These are phyloP conservation scores for Leccinum arenicola DNA, from an alignment of 768 basidiomycete species.

Conservation along the genomic window DNA sequence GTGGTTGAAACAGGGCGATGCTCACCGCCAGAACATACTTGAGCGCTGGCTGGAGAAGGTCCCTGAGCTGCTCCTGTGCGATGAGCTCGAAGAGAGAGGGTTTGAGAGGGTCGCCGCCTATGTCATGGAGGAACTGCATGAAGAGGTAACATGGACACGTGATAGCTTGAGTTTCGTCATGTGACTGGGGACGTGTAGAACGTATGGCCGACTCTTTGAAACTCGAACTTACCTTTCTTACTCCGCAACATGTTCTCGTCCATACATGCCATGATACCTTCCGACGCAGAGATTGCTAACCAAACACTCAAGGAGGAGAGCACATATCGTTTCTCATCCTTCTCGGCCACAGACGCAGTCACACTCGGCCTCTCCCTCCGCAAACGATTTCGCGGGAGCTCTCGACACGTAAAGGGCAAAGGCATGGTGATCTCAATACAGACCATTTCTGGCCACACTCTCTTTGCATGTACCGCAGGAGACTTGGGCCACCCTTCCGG, in stretches of 20 bases:
- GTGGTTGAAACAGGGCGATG: conserved; percentile 3
- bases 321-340: conserved; percentile 66
- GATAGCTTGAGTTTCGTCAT: conserved; percentile 27
- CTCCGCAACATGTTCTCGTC: conserved; percentile 55
- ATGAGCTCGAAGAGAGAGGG: conserved; percentile 89
- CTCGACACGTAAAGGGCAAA: conserved; percentile 71
- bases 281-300: conserved; percentile 70
- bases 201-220: background rate
- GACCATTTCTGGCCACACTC: conserved; percentile 70
- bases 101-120: conserved; percentile 68
- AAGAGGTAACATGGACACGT: conserved; percentile 15
- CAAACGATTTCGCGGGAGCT: conserved; percentile 76
- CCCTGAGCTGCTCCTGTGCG: conserved; percentile 89
- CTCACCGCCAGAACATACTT: conserved; percentile 91
- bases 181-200: conserved; percentile 12
- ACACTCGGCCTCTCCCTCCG: conserved; percentile 77
- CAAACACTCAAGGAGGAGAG: conserved; percentile 71
- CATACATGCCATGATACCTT: conserved; percentile 59
- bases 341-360: conserved; percentile 75
- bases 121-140: conserved; percentile 84
- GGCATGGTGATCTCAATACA: conserved; percentile 81
- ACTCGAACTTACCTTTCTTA: conserved; percentile 3
- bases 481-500: conserved; percentile 68
- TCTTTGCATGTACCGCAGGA: conserved; percentile 83
- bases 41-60: conserved; percentile 89